These are phyloP conservation scores for Eucalyptus sp. DNA, from an alignment of 345 rosid species.

Conservation along the genomic window DNA sequence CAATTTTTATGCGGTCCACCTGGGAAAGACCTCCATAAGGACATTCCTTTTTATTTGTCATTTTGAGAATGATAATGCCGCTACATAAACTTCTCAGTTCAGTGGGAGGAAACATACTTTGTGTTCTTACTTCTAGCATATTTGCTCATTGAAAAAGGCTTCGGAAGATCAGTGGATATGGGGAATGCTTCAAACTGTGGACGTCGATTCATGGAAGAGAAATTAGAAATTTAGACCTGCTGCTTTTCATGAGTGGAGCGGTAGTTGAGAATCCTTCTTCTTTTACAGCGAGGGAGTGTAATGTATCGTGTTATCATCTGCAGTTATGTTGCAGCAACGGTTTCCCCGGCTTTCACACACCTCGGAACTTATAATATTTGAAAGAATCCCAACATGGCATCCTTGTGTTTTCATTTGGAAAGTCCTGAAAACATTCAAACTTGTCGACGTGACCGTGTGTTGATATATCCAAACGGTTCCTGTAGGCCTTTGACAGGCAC, in stretches of 20 bases:
- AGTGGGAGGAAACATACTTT: background rate
- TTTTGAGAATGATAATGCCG: background rate
- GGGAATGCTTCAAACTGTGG: background rate
- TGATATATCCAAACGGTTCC: background rate
- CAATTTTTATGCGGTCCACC: background rate
- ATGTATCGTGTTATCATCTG: background rate
- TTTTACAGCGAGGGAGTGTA: background rate
- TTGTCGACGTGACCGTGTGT: background rate
- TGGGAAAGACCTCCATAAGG: background rate
- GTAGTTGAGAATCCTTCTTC: background rate
- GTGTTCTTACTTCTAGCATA: background rate
- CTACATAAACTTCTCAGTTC: background rate
- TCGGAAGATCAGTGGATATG: background rate
- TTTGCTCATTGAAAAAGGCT: background rate
- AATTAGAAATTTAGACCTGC: background rate
- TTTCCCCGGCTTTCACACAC: background rate
- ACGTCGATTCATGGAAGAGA: background rate
- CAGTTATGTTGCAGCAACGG: background rate
- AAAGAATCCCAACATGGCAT: background rate
- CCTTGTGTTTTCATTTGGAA: background rate
- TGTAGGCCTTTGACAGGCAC: background rate
- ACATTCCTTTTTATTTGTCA: background rate
- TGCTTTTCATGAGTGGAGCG: background rate
- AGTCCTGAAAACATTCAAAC: background rate
- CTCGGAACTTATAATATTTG: background rate